Base-by-base conservation (phyloP, 2,329 filamentous ascomycete species). In the Cytospora piceicola region DNA sequence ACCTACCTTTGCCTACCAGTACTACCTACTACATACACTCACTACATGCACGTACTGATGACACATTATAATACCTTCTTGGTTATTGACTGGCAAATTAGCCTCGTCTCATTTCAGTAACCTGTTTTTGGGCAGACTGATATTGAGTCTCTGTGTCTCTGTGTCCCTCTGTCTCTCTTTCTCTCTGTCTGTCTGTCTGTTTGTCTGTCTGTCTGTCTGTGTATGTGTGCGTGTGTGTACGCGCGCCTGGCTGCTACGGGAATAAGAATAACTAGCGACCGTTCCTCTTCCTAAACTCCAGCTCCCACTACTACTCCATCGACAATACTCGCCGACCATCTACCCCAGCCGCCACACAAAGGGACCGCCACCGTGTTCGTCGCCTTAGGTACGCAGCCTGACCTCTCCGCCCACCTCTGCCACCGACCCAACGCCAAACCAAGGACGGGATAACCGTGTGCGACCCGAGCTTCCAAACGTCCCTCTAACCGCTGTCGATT, bases 311-410 rank as follows among this genome's bases (percentile, higher is more conserved):
- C 6, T 20, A 22, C n/a, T 49, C 46, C 46, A 49, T 49, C 46
- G n/a, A 49, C 46, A 49, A 49, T 49, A 49, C n/a, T 24, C 22
- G 46, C n/a, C 17, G n/a, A 14, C n/a, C 20, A 49, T 49, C 46
- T n/a, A 49, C 46, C 46, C 46, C 46, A 49, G 46, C 46, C 22
- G 46, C 46, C 22, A 49, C 22, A 49, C 46, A 49, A 49, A 24
- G n/a, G 46, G 22, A 24, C 46, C 46, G 22, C 46, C 46, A 49
- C 46, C 22, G 46, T 49, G 42, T 22, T 49, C n/a, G 27, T 57
- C 61, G 27, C 34, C 46, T n/a, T 36, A 36, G 34, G 34, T 15
- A 27, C 53, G 27, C 53, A 58, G 52, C 39, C 61, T n/a, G 54
- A 51, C 42, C 55, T 53, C 12, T 32, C 42, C 32, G 29, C 39